These are phyloP conservation scores for Astrephomene gubernaculifera DNA, from an alignment of 139 green algal genomes.

Conservation along the genomic window DNA sequence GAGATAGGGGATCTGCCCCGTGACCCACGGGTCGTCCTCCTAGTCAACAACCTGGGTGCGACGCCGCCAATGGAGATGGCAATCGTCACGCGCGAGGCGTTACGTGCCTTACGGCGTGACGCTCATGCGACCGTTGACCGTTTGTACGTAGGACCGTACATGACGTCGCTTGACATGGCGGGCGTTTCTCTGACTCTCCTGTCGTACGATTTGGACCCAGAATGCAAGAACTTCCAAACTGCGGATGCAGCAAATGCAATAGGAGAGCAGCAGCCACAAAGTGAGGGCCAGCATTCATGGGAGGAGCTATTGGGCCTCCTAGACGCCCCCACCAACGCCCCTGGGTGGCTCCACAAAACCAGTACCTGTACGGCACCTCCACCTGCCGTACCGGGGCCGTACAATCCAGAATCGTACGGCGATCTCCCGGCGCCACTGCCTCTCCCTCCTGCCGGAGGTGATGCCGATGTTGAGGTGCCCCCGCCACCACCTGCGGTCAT, in stretches of 20 bases:
- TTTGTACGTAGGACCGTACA: constrained; percentile 75
- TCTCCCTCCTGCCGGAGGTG: neutral
- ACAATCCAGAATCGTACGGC: neutral
- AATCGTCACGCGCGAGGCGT: constrained; percentile 48
- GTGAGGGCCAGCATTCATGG: too few species aligned
- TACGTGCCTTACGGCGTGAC: neutral
- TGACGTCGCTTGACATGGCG: constrained; percentile 89
- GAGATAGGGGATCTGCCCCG: too few species aligned
- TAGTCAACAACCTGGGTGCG: constrained; percentile 86
- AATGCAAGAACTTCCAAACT: too few species aligned
- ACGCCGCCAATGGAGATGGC: constrained; percentile 77
- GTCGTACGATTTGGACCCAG: constrained; percentile 4
- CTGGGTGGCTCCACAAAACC: constrained; percentile 39
- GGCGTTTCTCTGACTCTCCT: constrained; percentile 65
- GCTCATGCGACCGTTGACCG: neutral
- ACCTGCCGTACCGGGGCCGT: constrained; percentile 14
- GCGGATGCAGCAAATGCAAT: too few species aligned
- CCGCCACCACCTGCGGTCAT: neutral
- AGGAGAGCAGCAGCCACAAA: neutral
- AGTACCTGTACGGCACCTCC: too few species aligned
- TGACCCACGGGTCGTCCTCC: constrained; percentile 54
- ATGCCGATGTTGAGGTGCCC: neutral
- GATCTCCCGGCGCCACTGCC: constrained; percentile 19
- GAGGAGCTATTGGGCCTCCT: constrained; percentile 62
- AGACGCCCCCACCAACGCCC: constrained; percentile 63